Evolutionary conservation across 805 yeast genomes (phyloP), one percentile per base, ranked within the genome.

Genomic region (Spathaspora girioi): DNA sequence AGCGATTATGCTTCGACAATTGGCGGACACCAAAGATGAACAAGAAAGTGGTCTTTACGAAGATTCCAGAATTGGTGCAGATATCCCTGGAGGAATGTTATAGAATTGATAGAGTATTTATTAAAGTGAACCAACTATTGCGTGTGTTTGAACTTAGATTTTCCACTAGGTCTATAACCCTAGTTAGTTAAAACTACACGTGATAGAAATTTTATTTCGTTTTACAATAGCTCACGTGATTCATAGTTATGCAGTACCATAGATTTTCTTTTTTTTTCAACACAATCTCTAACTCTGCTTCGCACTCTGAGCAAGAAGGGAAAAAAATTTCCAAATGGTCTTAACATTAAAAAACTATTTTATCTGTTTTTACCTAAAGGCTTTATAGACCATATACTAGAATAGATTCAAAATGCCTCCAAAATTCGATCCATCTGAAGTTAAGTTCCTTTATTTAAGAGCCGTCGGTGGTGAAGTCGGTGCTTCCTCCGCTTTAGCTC

Each of bases 381-480:
- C 47, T 45, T 31, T 45, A 45, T 45, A 45, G 47, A 45, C 47
- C 47, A 45, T 6, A 35, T 35, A 35, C 14, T 26, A 46, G 48
- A 18, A 46, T 18, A n/a, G 10, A 38, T 35, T 38, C 23, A 38
- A 38, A 57, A 89, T 90, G 97, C 96, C 97, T 82, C 97, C 97
- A 83, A 90, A 94, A 85, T 85, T 92, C 82, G 99, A 94, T 79
- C 99, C 99, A 75, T 81, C 66, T 83, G 99, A 94, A 89, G 97
- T 94, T 77, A 92, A 92, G 81, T 89, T 81, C 89, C 83, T 94
- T 81, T 93, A 93, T 89, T 83, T 94, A 80, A 90, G 99, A 88
- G 97, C 99, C 80, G 96, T 91, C 68, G 99, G 99, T 89, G 99
- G 99, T 86, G 99, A 94, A 85, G 96, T 94, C 71, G 99, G 98